Percentiles rank a stretch among this genome's conserved stretches.
Evolutionary conservation across 1,284 basidiomycete species (phyloP).

Genomic region (Tilletiopsis washingtonensis): DNA sequence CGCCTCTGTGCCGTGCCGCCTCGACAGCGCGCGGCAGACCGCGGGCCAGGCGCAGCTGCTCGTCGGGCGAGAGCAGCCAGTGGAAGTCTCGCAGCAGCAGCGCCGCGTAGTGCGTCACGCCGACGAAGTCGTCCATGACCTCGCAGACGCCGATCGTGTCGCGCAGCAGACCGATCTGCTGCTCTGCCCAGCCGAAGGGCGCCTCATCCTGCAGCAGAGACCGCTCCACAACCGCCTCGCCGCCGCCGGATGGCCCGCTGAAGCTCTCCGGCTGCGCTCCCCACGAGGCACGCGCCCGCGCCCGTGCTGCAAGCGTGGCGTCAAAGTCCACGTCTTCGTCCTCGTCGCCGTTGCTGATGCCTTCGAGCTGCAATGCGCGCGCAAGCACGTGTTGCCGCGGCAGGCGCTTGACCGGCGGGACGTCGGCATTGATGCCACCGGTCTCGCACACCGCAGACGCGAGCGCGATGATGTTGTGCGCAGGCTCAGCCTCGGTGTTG

Average conservation of each 20-base stretch:
- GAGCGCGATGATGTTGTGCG: conserved; percentile 27
- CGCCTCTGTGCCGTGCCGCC: conserved; percentile 17
- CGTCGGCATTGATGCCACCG: conserved; percentile 39
- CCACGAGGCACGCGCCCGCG: conserved; percentile 2
- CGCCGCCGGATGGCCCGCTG: background rate
- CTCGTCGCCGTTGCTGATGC: background rate
- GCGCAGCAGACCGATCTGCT: conserved; percentile 81
- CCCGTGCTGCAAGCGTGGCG: too few relatives aligned
- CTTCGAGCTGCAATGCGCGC: conserved; percentile 11
- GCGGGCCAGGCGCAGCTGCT: conserved; percentile 38
- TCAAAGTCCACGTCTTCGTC: background rate
- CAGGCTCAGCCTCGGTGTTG: background rate
- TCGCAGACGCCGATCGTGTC: conserved; percentile 86
- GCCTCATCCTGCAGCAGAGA: conserved; percentile 15
- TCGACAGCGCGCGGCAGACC: conserved; percentile 19
- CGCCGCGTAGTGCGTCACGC: conserved; percentile 21
- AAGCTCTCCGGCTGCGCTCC: background rate
- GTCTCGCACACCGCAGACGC: conserved; percentile 42
- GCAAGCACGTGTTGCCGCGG: conserved; percentile 32
- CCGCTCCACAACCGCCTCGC: background rate
- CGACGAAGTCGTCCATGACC: conserved; percentile 67
- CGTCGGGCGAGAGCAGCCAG: conserved; percentile 19
- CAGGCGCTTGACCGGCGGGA: conserved; percentile 24
- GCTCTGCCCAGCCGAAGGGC: conserved; percentile 77
- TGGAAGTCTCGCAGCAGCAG: conserved; percentile 25